Evolutionary conservation across 176 grass and related monocot genomes (phyloP).

Genomic region (Microstegium vimineum): DNA sequence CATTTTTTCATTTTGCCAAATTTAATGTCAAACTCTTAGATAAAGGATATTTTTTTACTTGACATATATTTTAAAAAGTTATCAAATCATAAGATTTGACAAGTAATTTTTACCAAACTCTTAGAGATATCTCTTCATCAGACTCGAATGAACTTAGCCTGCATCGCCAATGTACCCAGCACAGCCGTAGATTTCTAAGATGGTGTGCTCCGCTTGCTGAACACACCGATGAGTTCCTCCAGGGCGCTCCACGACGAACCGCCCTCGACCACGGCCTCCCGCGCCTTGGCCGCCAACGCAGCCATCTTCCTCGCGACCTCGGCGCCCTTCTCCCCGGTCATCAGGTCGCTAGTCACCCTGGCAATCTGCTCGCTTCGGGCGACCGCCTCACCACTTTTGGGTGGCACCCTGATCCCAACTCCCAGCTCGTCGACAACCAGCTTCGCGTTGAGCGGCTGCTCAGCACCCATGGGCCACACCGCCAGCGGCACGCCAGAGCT

Average conservation of each 20-base stretch:
- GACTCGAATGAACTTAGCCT: too few species aligned
- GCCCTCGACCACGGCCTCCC: not conserved
- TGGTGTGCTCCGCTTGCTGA: not conserved
- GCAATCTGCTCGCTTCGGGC: not conserved
- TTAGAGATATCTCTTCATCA: too few species aligned
- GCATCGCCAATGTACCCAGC: too few species aligned
- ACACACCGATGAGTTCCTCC: conserved; percentile 3
- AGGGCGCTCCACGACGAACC: conserved; percentile 14
- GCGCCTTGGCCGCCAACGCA: not conserved
- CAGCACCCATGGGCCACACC: conserved; percentile 17
- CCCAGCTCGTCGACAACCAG: not conserved
- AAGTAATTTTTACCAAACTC: too few species aligned
- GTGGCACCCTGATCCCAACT: not conserved
- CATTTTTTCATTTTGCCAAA: too few species aligned
- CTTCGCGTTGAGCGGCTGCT: conserved; percentile 25
- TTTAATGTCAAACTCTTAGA: too few species aligned
- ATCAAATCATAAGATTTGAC: too few species aligned
- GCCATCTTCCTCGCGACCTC: not conserved
- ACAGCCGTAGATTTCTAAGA: not conserved
- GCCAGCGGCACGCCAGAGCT: conserved; percentile 32
- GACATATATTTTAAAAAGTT: too few species aligned
- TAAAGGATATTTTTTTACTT: too few species aligned
- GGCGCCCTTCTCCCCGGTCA: not conserved
- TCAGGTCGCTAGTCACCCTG: not conserved
- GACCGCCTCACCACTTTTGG: too few species aligned